Evolutionary conservation across 1,284 basidiomycete species (phyloP).

Genomic region (Ceratobasidium sp.): DNA sequence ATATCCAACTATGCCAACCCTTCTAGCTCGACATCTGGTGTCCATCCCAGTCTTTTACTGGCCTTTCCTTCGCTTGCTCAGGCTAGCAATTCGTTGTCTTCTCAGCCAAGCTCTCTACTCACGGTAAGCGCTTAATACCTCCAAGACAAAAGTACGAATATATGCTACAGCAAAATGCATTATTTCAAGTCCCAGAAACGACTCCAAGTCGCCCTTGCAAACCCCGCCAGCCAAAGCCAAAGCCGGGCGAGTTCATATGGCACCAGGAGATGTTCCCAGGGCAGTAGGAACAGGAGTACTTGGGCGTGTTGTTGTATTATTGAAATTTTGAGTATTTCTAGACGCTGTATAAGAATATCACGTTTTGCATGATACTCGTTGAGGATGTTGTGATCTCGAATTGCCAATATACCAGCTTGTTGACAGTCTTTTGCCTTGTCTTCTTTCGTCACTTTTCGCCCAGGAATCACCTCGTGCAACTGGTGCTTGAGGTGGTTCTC

Average conservation of each 20-base stretch:
- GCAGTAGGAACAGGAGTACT: background rate
- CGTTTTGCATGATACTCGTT: conserved; percentile 2
- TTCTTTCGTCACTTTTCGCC: background rate
- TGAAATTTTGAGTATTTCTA: background rate
- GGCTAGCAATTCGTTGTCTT: too few relatives aligned
- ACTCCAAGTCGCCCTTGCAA: background rate
- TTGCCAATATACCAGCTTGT: background rate
- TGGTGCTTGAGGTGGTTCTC: background rate
- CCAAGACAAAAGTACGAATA: too few relatives aligned
- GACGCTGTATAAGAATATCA: background rate
- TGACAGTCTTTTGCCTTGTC: background rate
- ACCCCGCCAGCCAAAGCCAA: background rate
- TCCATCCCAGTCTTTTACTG: too few relatives aligned
- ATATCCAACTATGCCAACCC: too few relatives aligned
- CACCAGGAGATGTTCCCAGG: background rate
- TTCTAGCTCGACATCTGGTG: too few relatives aligned
- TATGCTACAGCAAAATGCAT: background rate
- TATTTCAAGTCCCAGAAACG: background rate
- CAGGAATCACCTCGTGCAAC: conserved; percentile 2
- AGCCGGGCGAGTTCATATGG: background rate
- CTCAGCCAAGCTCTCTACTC: too few relatives aligned
- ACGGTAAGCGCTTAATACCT: too few relatives aligned
- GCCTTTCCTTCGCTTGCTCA: too few relatives aligned
- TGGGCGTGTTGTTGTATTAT: background rate
- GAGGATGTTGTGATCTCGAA: background rate